Base-by-base conservation (phyloP, 2,329 filamentous ascomycete genomes). In the Uncinocarpus reesii region DNA sequence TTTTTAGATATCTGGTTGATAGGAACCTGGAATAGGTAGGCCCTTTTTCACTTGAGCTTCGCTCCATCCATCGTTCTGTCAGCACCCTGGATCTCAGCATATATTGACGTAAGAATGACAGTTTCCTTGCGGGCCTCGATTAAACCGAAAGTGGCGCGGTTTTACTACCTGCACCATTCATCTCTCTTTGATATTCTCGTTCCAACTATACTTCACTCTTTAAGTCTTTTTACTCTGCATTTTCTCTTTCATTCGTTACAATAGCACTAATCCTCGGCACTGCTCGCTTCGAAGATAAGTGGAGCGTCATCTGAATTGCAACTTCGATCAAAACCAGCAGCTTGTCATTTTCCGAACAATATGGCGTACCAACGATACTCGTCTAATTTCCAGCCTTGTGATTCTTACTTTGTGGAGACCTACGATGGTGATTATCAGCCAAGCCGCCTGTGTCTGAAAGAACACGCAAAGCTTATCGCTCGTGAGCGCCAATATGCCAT, bases 401-500 rank as follows among this genome's bases (percentile, higher is more conserved):
- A 83, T 55, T 80, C 75, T 50, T 84, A 76, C 67, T 84, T 84
- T 59, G 77, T 83, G 48, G 81, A 84, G 58, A 73, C 72, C 53
- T 71, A 75, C 54, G 71, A 75, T 48, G 69, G 76, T 53, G 74
- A 79, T 51, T 73, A 65, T 53, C 56, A 60, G 47, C 58, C 59
- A 8, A 56, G 58, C 28, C 79, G 80, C n/a, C 77, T 86, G 57
- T 81, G 81, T 54, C 74, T 81, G 52, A 80, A 83, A 62, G 84
- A 92, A 60, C 81, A 86, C 53, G 79, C 83, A 57, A 86, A 83
- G 67, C 78, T 86, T 62, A 72, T 92, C 58, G 83, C 85, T 52
- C 81, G 84, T 62, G 81, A 90, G 69, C 81, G 82, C 60, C 90
- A 95, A 68, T 86, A 90, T 62, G 83, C 84, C 56, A 84, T 96